Base-by-base conservation (phyloP, 495 filamentous ascomycete genomes). In the Penicillium flavigenum region DNA sequence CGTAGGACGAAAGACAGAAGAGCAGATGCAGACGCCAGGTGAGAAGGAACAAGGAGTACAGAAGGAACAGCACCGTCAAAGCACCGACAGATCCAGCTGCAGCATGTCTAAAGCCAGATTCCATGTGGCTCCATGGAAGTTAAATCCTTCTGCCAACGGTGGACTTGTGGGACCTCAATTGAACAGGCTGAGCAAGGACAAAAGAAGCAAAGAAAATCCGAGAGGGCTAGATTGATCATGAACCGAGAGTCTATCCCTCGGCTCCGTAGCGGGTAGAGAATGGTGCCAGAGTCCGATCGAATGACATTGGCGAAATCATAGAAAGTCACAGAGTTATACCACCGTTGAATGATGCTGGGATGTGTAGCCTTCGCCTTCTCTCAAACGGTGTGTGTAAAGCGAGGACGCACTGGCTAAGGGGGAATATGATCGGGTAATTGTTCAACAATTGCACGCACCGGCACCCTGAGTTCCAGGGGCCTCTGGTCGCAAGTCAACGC, bases 401-500 rank as follows among this genome's bases (percentile, higher is more conserved):
- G 34, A 55, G 22, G 24, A 9, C 22, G 44, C 22, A 47, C 11
- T 29, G 16, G 20, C 32, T n/a, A 32, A 48, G 51, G 36, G 41
- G 36, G 17, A 22, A 29, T 43, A 43, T 43, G 14, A 26, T 27
- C 51, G 38, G 10, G 17, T 53, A 19, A 42, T 34, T 26, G 32
- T 63, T 67, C 83, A 96, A 76, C 91, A 96, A 61, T 85, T 86
- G 77, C 91, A 96, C 56, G 84, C 79, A 54, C 83, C 84, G 44
- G 82, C 86, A 44, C 81, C 82, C 68, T 92, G 87, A 47, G 90
- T 93, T 57, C 86, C 86, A 39, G 86, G 79, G 47, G 87, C 80
- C 65, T 95, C 91, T 20, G 88, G 88, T 58, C 86, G 81, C 61
- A 96, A 79, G 65, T 89, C 90, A 43, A 96, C 91, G 43, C 90